phyloP scores from a whole-genome alignment of 2,329 filamentous ascomycete genomes.

The Thelonectria blattea region DNA sequence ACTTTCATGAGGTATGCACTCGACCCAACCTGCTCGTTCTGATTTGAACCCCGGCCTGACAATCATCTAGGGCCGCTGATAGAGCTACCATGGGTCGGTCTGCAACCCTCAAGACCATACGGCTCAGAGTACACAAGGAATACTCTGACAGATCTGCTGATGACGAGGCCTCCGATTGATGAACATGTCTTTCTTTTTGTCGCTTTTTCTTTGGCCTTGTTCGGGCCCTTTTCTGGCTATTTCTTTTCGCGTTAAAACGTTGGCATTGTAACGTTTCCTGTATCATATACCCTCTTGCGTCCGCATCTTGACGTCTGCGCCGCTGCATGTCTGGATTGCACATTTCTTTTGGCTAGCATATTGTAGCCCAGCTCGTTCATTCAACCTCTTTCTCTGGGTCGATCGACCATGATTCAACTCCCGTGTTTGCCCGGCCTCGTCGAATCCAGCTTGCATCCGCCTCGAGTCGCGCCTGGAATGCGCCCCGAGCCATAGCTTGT shows the following conservation, averaged over 20 bases:
- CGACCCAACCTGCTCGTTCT: neutral
- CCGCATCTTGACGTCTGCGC: neutral
- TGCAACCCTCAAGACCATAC: neutral
- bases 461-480: neutral
- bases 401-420: neutral
- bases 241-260: neutral
- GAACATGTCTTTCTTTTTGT: neutral
- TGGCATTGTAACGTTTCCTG: neutral
- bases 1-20: neutral
- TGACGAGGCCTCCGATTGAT: neutral
- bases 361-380: neutral
- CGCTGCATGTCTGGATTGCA: neutral
- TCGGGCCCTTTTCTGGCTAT: neutral
- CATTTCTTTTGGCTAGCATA: neutral
- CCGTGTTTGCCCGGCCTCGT: neutral
- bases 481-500: no score
- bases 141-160: neutral
- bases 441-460: neutral
- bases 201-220: no score
- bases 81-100: neutral
- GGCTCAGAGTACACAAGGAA: neutral
- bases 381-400: neutral
- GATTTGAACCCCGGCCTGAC: neutral
- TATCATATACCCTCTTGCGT: neutral
- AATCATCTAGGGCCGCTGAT: neutral